A percentile compares a stretch with the other conserved stretches of the same genome.
Evolutionary conservation across 371 early-diverging fungal genomes (phyloP).

Genomic region (Mortierella polycephala): DNA sequence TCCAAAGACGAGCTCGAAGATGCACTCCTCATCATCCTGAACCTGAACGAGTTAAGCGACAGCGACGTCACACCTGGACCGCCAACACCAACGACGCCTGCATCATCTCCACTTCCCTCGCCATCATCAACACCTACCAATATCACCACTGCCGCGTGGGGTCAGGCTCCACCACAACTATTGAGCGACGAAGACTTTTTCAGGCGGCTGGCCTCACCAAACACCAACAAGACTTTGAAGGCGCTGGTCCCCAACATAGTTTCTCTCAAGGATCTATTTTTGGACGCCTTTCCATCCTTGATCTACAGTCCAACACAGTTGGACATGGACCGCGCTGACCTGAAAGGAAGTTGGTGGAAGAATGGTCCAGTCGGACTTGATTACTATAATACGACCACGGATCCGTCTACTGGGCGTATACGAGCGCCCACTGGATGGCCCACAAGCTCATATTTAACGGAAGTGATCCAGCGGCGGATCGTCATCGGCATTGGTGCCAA

Average conservation of each 20-base stretch:
- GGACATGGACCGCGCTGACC: conserved; percentile 27
- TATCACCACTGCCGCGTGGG: not conserved
- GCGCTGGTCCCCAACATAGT: conserved; percentile 21
- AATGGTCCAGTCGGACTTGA: conserved; percentile 29
- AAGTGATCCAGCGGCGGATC: conserved; percentile 17
- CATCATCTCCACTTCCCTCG: not conserved
- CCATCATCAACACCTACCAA: conserved; percentile 4
- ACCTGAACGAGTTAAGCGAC: conserved; percentile 38
- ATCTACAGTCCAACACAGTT: conserved; percentile 34
- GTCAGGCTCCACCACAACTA: not conserved
- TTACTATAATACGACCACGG: conserved; percentile 39
- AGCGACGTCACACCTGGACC: conserved; percentile 16
- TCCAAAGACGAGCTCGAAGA: conserved; percentile 27
- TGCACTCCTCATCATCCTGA: conserved; percentile 34
- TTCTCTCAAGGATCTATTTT: conserved; percentile 31
- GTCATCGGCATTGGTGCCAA: conserved; percentile 35
- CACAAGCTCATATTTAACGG: conserved; percentile 30
- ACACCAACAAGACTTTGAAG: conserved; percentile 39
- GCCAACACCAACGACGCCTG: conserved; percentile 1
- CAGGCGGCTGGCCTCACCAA: conserved; percentile 24
- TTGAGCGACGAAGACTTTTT: conserved; percentile 21
- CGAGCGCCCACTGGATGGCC: conserved; percentile 44
- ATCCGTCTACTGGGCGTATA: conserved; percentile 16
- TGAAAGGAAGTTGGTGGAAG: conserved; percentile 37
- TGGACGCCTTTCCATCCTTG: conserved; percentile 29